Evolutionary conservation across 768 basidiomycete species (phyloP), one percentile per base, ranked within the genome.

Genomic region (Tulasnella sp.): DNA sequence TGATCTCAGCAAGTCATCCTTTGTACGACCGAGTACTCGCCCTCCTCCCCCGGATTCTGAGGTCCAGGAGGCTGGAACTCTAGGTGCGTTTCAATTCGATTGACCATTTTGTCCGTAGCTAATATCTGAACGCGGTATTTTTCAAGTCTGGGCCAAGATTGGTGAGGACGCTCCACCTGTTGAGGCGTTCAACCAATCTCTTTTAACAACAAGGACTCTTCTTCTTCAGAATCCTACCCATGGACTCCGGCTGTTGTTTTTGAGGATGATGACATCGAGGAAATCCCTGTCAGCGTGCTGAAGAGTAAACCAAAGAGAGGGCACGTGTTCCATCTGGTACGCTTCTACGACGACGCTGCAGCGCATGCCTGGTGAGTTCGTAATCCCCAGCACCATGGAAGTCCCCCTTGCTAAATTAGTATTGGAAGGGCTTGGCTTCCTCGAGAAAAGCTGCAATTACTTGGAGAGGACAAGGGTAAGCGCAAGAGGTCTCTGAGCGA

Each of bases 231-330:
- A 34, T 78, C 82, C 0, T 92, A 75, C 65, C 92, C 92, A 1
- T 93, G 83, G 83, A 94, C 86, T 83, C 88, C 92, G 42, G 92
- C 84, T 8, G 81, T 87, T 8, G 78, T 92, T 15, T 83, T 77
- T 53, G 80, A 83, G 24, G 76, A 78, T 8, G 79, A 82, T 42
- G 79, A 84, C 49, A 46, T 49, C 25, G 69, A 73, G 1, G 68
- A 68, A 0, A 76, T 91, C n/a, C 85, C 85, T 0, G 50, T 34
- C 41, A 64, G 61, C 49, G 68, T 66, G 57, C 70, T 68, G 48
- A 30, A 19, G 1, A 24, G 19, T 27, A 59, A 65, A 43, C 63
- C 34, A 60, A 70, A 64, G 72, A 66, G 7, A 66, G 61, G 66
- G 67, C 29, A 69, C 57, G 64, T 64, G 63, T 73, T n/a, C 58